Percentiles rank a stretch among this genome's conserved stretches.
phyloP scores from a whole-genome alignment of 2,329 filamentous ascomycete species.

The Xylaria sp. region DNA sequence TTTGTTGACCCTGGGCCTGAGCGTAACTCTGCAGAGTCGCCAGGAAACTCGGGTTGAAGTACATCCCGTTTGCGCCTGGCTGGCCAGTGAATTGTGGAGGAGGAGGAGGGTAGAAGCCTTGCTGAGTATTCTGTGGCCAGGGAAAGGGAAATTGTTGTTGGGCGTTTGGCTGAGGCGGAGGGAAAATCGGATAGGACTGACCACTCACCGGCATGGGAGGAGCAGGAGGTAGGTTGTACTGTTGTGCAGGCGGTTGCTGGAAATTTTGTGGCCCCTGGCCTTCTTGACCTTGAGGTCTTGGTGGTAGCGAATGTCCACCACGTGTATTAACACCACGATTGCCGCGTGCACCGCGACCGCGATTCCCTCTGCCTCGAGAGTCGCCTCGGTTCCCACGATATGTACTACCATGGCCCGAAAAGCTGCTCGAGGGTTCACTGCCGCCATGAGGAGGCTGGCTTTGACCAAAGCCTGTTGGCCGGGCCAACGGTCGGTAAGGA shows the following conservation, averaged over 20 bases:
- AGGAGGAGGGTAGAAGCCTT: conserved; percentile 50
- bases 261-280: conserved; percentile 46
- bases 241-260: conserved; percentile 52
- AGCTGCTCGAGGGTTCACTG: conserved; percentile 55
- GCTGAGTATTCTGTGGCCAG: conserved; percentile 54
- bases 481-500: conserved; percentile 76
- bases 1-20: conserved; percentile 52
- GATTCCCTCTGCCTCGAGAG: conserved; percentile 59
- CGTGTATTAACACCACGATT: conserved; percentile 56
- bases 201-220: conserved; percentile 53
- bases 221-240: conserved; percentile 46
- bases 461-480: conserved; percentile 72
- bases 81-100: conserved; percentile 57
- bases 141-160: conserved; percentile 58
- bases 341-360: conserved; percentile 54
- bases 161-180: conserved; percentile 50
- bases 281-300: conserved; percentile 43
- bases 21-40: conserved; percentile 58
- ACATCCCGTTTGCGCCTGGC: conserved; percentile 54
- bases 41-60: conserved; percentile 69
- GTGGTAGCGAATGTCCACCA: conserved; percentile 57
- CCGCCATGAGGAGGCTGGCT: conserved; percentile 55
- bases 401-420: conserved; percentile 45
- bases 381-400: conserved; percentile 58
- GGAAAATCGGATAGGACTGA: conserved; percentile 40